Percentiles rank a stretch among this genome's conserved stretches.
Conservation (phyloP, 2,329 filamentous ascomycete genomes). For the Meredithiella fracta region DNA sequence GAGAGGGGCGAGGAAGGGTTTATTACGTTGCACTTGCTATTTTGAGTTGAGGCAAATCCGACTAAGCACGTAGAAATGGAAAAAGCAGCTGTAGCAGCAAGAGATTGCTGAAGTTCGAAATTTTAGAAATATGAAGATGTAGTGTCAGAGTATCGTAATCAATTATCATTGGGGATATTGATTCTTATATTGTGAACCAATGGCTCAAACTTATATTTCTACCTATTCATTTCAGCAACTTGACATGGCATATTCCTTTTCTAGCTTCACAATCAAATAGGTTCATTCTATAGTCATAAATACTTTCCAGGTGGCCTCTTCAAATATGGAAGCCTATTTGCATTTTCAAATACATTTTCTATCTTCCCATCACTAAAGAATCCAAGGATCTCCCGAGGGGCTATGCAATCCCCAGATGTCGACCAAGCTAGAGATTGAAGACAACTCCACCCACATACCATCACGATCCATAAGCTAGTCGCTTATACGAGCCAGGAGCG, state of each 20-base stretch:
- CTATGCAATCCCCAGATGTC: not conserved
- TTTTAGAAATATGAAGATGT: no score
- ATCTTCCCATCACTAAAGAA: not conserved
- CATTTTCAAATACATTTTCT: not conserved
- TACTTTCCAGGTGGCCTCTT: not conserved
- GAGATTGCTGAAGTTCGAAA: no score
- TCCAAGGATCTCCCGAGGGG: not conserved
- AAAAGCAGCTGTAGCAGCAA: no score
- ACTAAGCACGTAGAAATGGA: not conserved
- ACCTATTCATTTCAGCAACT: not conserved
- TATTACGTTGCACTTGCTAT: conserved; percentile 1
- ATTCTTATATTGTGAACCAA: not conserved
- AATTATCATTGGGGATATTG: not conserved
- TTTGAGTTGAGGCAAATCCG: not conserved
- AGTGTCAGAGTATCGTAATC: no score
- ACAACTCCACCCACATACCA: not conserved
- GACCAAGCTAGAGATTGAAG: not conserved
- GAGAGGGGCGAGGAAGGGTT: not conserved
- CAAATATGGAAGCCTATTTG: not conserved
- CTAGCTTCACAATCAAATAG: no score
- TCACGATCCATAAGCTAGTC: not conserved
- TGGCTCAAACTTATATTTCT: not conserved
- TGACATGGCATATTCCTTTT: not conserved
- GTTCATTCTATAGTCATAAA: no score
- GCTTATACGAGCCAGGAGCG: not conserved